Conservation (phyloP, 2,329 filamentous ascomycete genomes). For the Fusarium agapanthi region DNA sequence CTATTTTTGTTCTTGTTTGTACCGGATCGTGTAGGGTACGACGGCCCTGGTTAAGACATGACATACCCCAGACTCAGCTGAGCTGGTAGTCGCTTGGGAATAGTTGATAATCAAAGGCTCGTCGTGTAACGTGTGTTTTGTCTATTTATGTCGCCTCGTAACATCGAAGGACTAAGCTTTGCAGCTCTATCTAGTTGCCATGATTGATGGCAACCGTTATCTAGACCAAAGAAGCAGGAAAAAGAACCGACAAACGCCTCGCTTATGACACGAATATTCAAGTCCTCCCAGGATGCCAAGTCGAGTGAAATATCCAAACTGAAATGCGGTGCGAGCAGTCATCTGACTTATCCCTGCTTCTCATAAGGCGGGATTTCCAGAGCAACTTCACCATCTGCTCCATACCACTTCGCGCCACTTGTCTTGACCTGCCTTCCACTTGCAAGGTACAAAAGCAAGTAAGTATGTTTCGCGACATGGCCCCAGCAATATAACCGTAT, state of each 20-base stretch:
- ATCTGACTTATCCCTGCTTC: conserved; percentile 13
- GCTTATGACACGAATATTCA: conserved; percentile 10
- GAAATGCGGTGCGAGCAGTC: neutral
- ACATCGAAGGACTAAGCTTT: neutral
- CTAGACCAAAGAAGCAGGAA: neutral
- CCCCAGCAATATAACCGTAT: conserved; percentile 83
- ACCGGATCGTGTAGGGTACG: conserved; percentile 12
- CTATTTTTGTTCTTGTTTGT: conserved; percentile 16
- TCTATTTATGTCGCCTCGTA: neutral
- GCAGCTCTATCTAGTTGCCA: neutral
- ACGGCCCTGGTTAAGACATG: neutral
- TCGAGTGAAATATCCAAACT: neutral
- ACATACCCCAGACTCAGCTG: neutral
- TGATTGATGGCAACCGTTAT: neutral
- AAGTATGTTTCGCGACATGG: conserved; percentile 75
- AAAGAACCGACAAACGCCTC: conserved; percentile 25
- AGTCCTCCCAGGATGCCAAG: neutral
- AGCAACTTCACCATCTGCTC: conserved; percentile 65
- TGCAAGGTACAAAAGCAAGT: conserved; percentile 77
- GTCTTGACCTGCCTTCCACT: conserved; percentile 70
- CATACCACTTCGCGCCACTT: conserved; percentile 72
- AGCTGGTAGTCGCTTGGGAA: neutral
- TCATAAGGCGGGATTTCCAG: conserved; percentile 48
- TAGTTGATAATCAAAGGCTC: neutral
- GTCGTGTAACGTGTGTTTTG: neutral